Percentiles rank a stretch among this genome's conserved stretches.
phyloP scores from a whole-genome alignment of 139 green algal genomes.

The Micractinium conductrix region DNA sequence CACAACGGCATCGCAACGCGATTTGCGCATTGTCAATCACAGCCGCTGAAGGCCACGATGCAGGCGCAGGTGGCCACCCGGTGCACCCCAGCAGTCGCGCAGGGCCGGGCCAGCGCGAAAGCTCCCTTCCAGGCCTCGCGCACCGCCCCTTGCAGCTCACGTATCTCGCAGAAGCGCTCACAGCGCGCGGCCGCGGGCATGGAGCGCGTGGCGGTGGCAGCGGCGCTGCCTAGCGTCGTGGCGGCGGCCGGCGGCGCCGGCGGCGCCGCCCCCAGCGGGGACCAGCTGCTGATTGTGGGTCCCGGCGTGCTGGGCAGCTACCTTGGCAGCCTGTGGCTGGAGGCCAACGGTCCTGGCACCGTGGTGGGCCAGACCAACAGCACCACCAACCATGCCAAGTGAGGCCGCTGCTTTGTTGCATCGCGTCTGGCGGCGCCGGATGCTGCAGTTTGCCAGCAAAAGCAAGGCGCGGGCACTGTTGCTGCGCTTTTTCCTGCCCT shows the following conservation, averaged over 20 bases:
- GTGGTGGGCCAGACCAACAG: slow-evolving; percentile 95
- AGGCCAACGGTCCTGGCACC: slow-evolving; percentile 56
- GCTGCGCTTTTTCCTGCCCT: neutral
- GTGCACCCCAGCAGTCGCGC: neutral
- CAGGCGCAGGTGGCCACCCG: neutral
- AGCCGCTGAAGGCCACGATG: neutral
- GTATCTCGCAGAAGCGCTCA: neutral
- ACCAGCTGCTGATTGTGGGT: slow-evolving; percentile 83
- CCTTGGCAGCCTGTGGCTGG: slow-evolving; percentile 82
- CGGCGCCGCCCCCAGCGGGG: neutral
- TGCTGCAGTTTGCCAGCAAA: too few species aligned
- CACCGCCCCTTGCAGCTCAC: neutral
- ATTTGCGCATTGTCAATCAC: neutral
- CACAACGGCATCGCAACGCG: neutral
- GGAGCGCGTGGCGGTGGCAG: neutral
- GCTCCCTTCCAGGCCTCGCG: neutral
- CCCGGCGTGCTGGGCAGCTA: slow-evolving; percentile 90
- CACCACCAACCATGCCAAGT: slow-evolving; percentile 81
- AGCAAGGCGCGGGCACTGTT: too few species aligned
- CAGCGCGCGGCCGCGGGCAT: neutral
- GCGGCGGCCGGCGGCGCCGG: neutral
- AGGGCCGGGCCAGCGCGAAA: neutral
- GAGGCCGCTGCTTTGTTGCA: too few species aligned
- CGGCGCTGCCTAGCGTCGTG: too few species aligned
- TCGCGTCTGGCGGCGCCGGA: too few species aligned